These are phyloP conservation scores for Trametes coccinea DNA, from an alignment of 768 basidiomycete species.

Conservation along the genomic window DNA sequence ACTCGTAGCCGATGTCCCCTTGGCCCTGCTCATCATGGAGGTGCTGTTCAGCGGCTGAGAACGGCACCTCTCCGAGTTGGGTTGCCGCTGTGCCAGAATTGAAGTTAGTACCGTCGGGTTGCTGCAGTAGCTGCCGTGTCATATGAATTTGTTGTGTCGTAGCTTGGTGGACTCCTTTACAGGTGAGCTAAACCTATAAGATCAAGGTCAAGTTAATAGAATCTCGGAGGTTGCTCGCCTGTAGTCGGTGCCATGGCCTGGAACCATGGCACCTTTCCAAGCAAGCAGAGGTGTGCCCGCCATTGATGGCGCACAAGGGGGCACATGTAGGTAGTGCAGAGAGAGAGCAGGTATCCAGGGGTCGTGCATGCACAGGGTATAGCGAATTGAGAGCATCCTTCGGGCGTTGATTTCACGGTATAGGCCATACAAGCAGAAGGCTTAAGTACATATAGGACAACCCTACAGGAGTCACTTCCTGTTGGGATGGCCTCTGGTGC, in stretches of 20 bases:
- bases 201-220: not conserved
- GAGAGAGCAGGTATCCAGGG: not conserved
- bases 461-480: too few species aligned
- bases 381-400: too few species aligned
- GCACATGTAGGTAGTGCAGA: too few species aligned
- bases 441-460: too few species aligned
- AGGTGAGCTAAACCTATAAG: slow-evolving; percentile 6
- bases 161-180: not conserved
- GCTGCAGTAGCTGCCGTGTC: slow-evolving; percentile 9
- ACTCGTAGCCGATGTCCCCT: not conserved
- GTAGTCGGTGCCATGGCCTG: not conserved
- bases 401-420: too few species aligned
- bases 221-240: not conserved
- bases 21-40: not conserved
- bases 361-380: too few species aligned
- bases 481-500: not conserved
- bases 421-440: too few species aligned
- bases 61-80: not conserved
- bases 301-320: too few species aligned
- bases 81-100: not conserved
- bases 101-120: not conserved
- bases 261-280: not conserved
- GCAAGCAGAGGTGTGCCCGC: too few species aligned
- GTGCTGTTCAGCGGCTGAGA: too few species aligned
- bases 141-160: not conserved